phyloP scores from a whole-genome alignment of 345 rosid species.

The Orychophragmus violaceus region DNA sequence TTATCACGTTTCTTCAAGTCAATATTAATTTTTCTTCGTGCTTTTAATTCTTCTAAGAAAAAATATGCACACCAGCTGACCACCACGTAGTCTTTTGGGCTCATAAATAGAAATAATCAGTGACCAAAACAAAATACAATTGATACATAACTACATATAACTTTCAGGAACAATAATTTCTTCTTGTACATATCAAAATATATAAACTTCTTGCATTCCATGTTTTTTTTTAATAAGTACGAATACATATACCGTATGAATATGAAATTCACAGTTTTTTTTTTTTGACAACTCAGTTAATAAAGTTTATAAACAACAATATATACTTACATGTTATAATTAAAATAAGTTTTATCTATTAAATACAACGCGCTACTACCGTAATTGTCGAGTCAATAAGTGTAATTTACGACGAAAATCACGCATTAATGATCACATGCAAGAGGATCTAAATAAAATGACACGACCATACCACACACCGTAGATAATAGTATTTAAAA shows the following conservation, averaged over 20 bases:
- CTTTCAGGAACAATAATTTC: background rate
- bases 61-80: constrained; percentile 2
- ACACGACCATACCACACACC: constrained; percentile 27
- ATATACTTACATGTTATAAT: background rate
- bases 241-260: background rate
- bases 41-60: background rate
- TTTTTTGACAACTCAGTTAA: background rate
- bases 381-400: constrained; percentile 14
- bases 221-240: no score
- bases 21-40: background rate
- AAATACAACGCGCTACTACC: background rate
- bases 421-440: constrained; percentile 32
- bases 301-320: background rate
- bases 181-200: background rate
- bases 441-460: background rate
- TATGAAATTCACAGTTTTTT: background rate
- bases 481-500: constrained; percentile 16
- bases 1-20: constrained; percentile 1
- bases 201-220: background rate
- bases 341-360: background rate
- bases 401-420: constrained; percentile 10
- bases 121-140: background rate
- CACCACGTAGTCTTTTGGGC: background rate
- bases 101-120: background rate
- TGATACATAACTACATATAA: background rate